These are phyloP conservation scores for Xylaria sp. DNA, from an alignment of 2,329 filamentous ascomycete species.

Conservation along the genomic window DNA sequence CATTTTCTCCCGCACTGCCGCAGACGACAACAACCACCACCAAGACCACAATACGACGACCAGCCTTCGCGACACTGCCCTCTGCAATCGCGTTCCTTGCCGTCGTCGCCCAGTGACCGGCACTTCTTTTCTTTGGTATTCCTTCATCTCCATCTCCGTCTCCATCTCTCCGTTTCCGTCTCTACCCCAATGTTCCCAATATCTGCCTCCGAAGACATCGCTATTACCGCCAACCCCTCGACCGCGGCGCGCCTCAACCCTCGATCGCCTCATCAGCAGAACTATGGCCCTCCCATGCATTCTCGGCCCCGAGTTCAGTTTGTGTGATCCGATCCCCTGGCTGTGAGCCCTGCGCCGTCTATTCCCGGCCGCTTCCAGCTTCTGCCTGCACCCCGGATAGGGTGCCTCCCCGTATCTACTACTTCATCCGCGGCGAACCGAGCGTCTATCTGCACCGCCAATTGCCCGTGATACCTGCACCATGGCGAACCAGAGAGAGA, in stretches of 20 bases:
- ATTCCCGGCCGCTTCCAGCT: conserved; percentile 33
- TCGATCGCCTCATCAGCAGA: conserved; percentile 40
- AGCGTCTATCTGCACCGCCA: conserved; percentile 18
- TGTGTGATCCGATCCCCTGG: conserved; percentile 48
- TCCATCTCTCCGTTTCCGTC: conserved; percentile 13
- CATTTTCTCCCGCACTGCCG: conserved; percentile 31
- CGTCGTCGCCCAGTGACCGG: conserved; percentile 6
- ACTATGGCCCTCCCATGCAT: conserved; percentile 49
- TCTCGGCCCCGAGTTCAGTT: conserved; percentile 43
- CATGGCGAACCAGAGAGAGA: conserved; percentile 46
- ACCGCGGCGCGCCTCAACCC: conserved; percentile 40
- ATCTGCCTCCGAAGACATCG: conserved; percentile 41
- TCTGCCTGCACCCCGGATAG: conserved; percentile 38
- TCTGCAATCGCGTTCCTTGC: conserved; percentile 30
- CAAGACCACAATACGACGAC: background rate
- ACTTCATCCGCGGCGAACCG: conserved; percentile 19
- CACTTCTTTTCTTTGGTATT: conserved; percentile 24
- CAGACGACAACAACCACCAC: conserved; percentile 22
- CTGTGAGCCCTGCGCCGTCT: conserved; percentile 46
- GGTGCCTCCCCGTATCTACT: conserved; percentile 32
- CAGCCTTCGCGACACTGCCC: conserved; percentile 35
- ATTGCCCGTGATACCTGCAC: conserved; percentile 18
- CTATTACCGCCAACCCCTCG: conserved; percentile 40
- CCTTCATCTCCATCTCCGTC: conserved; percentile 13
- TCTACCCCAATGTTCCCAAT: conserved; percentile 48